Base-by-base conservation (phyloP, 495 filamentous ascomycete species). In the Usnea hakonensis region DNA sequence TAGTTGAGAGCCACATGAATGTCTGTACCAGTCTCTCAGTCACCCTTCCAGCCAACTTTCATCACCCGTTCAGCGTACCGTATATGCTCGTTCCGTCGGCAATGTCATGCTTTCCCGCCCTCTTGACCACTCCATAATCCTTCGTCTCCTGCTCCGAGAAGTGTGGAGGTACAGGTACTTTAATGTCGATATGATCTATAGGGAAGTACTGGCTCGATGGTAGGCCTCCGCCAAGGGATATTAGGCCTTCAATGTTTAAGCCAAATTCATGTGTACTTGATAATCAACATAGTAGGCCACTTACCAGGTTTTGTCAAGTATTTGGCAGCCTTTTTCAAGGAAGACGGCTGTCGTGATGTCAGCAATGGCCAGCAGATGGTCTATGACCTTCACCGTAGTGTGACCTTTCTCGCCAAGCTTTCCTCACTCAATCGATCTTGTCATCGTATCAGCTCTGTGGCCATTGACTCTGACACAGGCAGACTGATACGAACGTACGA, bases 191-290 rank as follows among this genome's bases (percentile, higher is more conserved):
- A 52, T 83, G 74, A 63, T 90, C 83, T 66, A 93, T 83, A 44
- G 94, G 95, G 71, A 98, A 97, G 78, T 94, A 89, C 72, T 91
- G 86, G 58, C 87, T 80, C 35, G 89, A 91, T 13, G 94, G 94
- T 37, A 98, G 79, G 3, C 94, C 94, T 64, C 95, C 95, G 60
- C 94, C 94, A 16, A 98, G 85, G 7, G 90, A 94, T 72, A 98
- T 93, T 57, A 88, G 65, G 7, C 82, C 84, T 76, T 55, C n/a
- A 23, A 46, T 17, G 8, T 41, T 48, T 40, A 17, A 64, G 19
- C 30, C 6, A 33, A 43, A 3, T 7, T 33, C 26, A 23, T 36
- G 46, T 26, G 4, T 32, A 8, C 0, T 33, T 3, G 38, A 1
- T n/a, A 33, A 2, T 53, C 30, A 14, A 40, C n/a, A 8, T 9